Base-by-base conservation (phyloP, 2,329 filamentous ascomycete species). In the Epichloe brachyelytri region DNA sequence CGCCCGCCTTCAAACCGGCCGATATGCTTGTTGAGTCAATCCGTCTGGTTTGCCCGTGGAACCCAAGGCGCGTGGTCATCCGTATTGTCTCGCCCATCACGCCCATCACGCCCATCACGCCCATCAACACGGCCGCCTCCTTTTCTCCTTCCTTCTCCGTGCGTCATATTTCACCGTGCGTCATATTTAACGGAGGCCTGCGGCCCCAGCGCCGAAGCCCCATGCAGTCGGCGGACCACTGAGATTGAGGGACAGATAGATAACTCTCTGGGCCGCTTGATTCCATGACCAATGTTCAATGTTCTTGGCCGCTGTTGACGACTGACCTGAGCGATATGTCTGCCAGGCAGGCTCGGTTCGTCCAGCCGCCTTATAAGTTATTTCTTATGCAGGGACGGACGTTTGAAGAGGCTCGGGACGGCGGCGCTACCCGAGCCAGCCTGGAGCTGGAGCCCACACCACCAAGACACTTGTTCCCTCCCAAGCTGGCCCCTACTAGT, bases 361-460 rank as follows among this genome's bases (percentile, higher is more conserved):
- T 30, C 26, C 10, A 30, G 26, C 26, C 26, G 26, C 26, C 26
- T 30, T 30, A 4, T 30, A 30, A 30, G 26, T 30, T 30, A 4
- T 11, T 11, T 30, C 3, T 11, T 30, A 37, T 20, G 48, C 41
- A 49, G 38, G 34, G 15, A 22, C 39, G 26, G 14, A 19, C 33
- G 30, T 33, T 33, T 37, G 20, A 17, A 53, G 45, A 53, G 50
- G 49, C 39, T 46, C 49, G 45, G 48, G 36, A 46, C 49, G 45
- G 48, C 52, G 52, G 52, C 52, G 49, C 49, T 51, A 49, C 49
- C 52, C 52, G 52, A 49, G 45, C 36, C 34, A 41, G 40, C 30
- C 39, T 43, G 46, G 36, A 45, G 11, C 33, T 17, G 30, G 45
- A 49, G 39, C 30, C 47, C 47, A 46, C 46, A 30, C n/a, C 26